These are phyloP conservation scores for Colletotrichum tabaci DNA, from an alignment of 2,329 filamentous ascomycete genomes.

Conservation along the genomic window DNA sequence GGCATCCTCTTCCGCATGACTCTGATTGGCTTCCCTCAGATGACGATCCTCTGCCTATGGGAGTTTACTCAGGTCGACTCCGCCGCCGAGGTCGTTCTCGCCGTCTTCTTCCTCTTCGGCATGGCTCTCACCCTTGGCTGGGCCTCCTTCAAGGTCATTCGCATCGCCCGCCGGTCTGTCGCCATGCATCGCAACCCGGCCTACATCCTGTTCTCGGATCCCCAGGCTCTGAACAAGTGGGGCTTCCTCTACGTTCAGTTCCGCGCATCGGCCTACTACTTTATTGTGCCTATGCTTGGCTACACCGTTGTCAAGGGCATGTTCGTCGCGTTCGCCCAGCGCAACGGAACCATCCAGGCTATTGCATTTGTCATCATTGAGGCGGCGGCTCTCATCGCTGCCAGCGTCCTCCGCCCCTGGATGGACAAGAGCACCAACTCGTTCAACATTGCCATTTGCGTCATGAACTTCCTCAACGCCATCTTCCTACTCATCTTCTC, in stretches of 20 bases:
- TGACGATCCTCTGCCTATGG: slow-evolving; percentile 93
- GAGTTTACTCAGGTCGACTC: slow-evolving; percentile 92
- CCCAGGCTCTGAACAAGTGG: slow-evolving; percentile 96
- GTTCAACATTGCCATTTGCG: slow-evolving; percentile 94
- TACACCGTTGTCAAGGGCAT: slow-evolving; percentile 91
- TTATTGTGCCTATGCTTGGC: slow-evolving; percentile 83
- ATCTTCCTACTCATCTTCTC: slow-evolving; percentile 93
- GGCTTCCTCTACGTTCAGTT: slow-evolving; percentile 98
- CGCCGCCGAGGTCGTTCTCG: slow-evolving; percentile 86
- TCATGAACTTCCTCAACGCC: slow-evolving; percentile 90
- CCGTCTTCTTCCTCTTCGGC: slow-evolving; percentile 89
- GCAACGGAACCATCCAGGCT: slow-evolving; percentile 79
- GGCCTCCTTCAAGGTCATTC: slow-evolving; percentile 91
- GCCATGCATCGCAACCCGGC: slow-evolving; percentile 95
- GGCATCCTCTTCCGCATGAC: slow-evolving; percentile 93
- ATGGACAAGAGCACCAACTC: slow-evolving; percentile 99
- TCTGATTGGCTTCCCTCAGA: slow-evolving; percentile 92
- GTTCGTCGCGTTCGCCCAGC: slow-evolving; percentile 88
- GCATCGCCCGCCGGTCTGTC: slow-evolving; percentile 89
- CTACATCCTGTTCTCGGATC: slow-evolving; percentile 96
- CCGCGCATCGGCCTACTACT: slow-evolving; percentile 95
- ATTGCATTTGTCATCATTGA: slow-evolving; percentile 89
- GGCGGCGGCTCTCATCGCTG: slow-evolving; percentile 80
- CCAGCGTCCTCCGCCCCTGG: slow-evolving; percentile 89
- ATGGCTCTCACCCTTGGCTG: slow-evolving; percentile 84